Percentiles rank a stretch among this genome's conserved stretches.
These are phyloP conservation scores for Coniochaeta hoffmannii DNA, from an alignment of 2,329 filamentous ascomycete genomes.

Conservation along the genomic window DNA sequence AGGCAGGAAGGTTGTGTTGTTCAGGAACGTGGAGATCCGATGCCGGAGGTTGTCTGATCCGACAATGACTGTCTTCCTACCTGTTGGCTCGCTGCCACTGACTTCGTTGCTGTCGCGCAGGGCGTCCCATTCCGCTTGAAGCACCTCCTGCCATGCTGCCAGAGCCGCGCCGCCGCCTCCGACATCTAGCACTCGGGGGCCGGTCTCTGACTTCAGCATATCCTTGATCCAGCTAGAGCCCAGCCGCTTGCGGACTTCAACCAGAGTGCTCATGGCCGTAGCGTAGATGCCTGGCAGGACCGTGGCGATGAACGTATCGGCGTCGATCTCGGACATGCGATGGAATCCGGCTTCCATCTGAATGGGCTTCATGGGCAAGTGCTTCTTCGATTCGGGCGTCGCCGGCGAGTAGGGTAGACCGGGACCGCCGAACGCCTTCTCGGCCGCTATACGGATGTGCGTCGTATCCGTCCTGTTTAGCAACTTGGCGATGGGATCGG, in stretches of 20 bases:
- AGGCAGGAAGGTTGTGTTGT: constrained; percentile 88
- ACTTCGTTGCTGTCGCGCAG: constrained; percentile 46
- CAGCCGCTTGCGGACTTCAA: constrained; percentile 66
- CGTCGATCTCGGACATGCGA: constrained; percentile 68
- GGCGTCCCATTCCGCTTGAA: constrained; percentile 74
- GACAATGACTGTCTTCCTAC: constrained; percentile 74
- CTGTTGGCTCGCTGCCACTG: constrained; percentile 41
- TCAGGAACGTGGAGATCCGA: constrained; percentile 67
- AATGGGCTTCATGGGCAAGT: constrained; percentile 55
- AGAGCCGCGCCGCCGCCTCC: constrained; percentile 68
- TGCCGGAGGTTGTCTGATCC: constrained; percentile 68
- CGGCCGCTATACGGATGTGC: constrained; percentile 67
- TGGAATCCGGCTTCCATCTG: constrained; percentile 55
- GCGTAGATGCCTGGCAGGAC: constrained; percentile 67
- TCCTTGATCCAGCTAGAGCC: constrained; percentile 63
- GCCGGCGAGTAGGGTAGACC: constrained; percentile 70
- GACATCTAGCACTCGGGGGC: constrained; percentile 63
- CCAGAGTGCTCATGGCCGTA: constrained; percentile 57
- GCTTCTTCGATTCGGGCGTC: constrained; percentile 53
- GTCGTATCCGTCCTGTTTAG: constrained; percentile 61
- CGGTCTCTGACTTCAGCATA: constrained; percentile 49
- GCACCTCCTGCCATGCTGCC: constrained; percentile 68
- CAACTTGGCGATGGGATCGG: constrained; percentile 61
- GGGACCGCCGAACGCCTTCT: constrained; percentile 67
- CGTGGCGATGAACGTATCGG: constrained; percentile 62